A percentile compares a stretch with the other conserved stretches of the same genome.
Conservation (phyloP, 345 rosid species). For the Cochlearia excelsa region DNA sequence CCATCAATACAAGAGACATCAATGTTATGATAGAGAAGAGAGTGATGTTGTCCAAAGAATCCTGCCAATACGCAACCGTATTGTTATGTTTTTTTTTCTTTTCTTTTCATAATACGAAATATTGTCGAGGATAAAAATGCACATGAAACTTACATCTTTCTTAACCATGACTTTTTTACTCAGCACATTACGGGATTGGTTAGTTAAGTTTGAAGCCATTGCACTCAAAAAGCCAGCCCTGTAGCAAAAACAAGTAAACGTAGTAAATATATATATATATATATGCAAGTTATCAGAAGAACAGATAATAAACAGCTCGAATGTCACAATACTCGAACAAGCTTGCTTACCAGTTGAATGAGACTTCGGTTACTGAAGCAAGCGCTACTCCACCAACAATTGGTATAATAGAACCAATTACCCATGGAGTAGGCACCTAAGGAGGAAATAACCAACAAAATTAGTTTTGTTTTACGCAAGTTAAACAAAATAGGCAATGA, state of each 20-base stretch:
- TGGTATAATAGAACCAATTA: slow-evolving; percentile 73
- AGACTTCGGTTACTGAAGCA: slow-evolving; percentile 84
- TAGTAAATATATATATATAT: background rate
- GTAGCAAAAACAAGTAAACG: background rate
- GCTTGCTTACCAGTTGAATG: slow-evolving; percentile 74
- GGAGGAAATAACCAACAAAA: too few relatives aligned
- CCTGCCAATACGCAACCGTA: slow-evolving; percentile 44
- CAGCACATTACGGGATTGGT: slow-evolving; percentile 85
- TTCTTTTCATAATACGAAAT: too few relatives aligned
- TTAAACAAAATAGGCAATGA: background rate
- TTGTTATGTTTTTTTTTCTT: too few relatives aligned
- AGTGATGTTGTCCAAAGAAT: slow-evolving; percentile 91
- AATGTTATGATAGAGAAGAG: too few relatives aligned
- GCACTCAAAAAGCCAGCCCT: slow-evolving; percentile 95
- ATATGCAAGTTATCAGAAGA: background rate
- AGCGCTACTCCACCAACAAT: slow-evolving; percentile 93
- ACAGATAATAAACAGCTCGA: background rate
- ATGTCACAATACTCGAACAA: background rate
- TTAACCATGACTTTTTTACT: slow-evolving; percentile 97
- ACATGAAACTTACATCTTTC: slow-evolving; percentile 63
- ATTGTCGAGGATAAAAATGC: too few relatives aligned
- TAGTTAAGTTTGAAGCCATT: slow-evolving; percentile 85
- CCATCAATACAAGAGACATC: slow-evolving; percentile 41
- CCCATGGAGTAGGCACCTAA: slow-evolving; percentile 77
- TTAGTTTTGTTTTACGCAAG: background rate